Evolutionary conservation across 192 early-diverging fungal genomes (phyloP).

Genomic region (Dispira parvispora): DNA sequence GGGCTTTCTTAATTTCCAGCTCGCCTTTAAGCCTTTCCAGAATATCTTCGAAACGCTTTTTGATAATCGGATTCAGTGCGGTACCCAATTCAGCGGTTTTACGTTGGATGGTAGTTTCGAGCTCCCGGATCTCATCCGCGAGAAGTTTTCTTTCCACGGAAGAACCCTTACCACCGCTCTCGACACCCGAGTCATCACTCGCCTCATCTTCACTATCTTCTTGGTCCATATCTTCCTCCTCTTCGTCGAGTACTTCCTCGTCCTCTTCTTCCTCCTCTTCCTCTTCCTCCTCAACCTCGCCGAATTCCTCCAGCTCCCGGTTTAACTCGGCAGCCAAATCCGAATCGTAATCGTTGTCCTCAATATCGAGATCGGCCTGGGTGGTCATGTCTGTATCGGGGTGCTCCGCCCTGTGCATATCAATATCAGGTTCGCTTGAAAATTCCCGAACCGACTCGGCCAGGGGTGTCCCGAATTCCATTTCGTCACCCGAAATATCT

Average conservation of each 20-base stretch:
- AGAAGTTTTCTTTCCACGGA: constrained; percentile 23
- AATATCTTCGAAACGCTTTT: constrained; percentile 50
- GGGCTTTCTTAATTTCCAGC: not conserved
- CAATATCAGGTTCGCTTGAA: constrained; percentile 12
- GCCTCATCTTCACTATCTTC: constrained; percentile 10
- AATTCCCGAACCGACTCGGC: constrained; percentile 20
- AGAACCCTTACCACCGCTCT: not conserved
- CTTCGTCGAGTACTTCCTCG: constrained; percentile 20
- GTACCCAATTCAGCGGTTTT: constrained; percentile 31
- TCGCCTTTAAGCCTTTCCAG: constrained; percentile 25
- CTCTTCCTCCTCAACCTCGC: constrained; percentile 31
- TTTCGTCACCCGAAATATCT: constrained; percentile 3
- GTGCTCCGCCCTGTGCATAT: constrained; percentile 21
- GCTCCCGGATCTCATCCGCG: constrained; percentile 42
- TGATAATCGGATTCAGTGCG: constrained; percentile 54
- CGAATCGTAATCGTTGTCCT: constrained; percentile 21
- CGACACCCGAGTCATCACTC: constrained; percentile 14
- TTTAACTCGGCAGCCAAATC: constrained; percentile 26
- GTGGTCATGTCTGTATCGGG: constrained; percentile 25
- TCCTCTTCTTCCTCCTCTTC: constrained; percentile 33
- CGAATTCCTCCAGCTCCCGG: constrained; percentile 17
- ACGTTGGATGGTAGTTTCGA: constrained; percentile 37
- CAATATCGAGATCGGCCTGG: constrained; percentile 26
- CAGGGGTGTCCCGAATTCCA: constrained; percentile 9
- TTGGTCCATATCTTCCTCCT: constrained; percentile 24